Percentiles rank a stretch among this genome's conserved stretches.
These are phyloP conservation scores for Psilocybe subaeruginosa DNA, from an alignment of 768 basidiomycete species.

Conservation along the genomic window DNA sequence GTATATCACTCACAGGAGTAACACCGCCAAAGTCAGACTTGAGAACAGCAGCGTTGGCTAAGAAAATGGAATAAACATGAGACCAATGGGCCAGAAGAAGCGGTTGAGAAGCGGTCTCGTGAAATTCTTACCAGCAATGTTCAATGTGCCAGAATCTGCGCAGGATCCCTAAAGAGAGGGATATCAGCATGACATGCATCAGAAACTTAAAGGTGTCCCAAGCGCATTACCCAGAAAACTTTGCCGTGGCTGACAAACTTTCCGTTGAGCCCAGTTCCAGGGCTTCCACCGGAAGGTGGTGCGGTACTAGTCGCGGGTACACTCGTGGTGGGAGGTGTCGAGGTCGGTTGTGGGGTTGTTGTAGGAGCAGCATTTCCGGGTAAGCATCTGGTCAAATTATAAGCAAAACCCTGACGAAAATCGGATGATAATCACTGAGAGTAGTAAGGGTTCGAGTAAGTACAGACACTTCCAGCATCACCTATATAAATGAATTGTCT, in stretches of 20 bases:
- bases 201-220: background rate
- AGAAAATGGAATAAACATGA: background rate
- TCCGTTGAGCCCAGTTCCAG: slow-evolving; percentile 28
- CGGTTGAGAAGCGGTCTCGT: background rate
- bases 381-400: slow-evolving; percentile 14
- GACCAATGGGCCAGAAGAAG: background rate
- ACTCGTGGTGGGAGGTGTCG: background rate
- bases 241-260: slow-evolving; percentile 35
- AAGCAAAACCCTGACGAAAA: background rate
- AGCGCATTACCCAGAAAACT: slow-evolving; percentile 32
- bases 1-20: slow-evolving; percentile 31
- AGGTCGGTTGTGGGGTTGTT: background rate
- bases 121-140: slow-evolving; percentile 28
- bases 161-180: slow-evolving; percentile 21
- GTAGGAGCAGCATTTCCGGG: slow-evolving; percentile 8
- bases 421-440: slow-evolving; percentile 25
- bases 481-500: slow-evolving; percentile 18
- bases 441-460: slow-evolving; percentile 33
- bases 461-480: slow-evolving; percentile 30
- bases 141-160: slow-evolving; percentile 32
- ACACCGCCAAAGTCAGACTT: slow-evolving; percentile 42
- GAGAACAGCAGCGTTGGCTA: slow-evolving; percentile 35
- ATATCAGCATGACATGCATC: background rate
- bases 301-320: slow-evolving; percentile 9
- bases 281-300: background rate